Evolutionary conservation across 768 basidiomycete genomes (phyloP).

Genomic region (Boletus rubropictus): DNA sequence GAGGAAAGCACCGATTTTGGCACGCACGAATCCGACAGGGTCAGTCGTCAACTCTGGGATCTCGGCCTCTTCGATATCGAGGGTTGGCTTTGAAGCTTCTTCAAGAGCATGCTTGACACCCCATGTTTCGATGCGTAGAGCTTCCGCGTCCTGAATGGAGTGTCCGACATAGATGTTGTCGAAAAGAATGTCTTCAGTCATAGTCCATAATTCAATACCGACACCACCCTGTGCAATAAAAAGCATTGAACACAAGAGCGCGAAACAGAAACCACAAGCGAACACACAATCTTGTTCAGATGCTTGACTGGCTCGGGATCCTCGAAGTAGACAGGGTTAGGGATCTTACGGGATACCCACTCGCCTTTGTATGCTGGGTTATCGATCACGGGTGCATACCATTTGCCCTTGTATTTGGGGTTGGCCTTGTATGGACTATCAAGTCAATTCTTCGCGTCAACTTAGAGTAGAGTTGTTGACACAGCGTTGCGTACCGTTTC

Average conservation of each 20-base stretch:
- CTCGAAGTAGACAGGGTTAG: slow-evolving; percentile 89
- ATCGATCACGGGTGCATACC: slow-evolving; percentile 90
- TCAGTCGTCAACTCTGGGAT: slow-evolving; percentile 57
- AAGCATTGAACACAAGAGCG: neutral
- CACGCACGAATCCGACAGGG: slow-evolving; percentile 75
- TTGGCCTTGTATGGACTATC: slow-evolving; percentile 79
- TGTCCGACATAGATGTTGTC: slow-evolving; percentile 93
- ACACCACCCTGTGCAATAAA: slow-evolving; percentile 65
- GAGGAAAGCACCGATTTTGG: slow-evolving; percentile 74
- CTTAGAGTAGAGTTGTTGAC: neutral
- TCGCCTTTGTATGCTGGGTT: slow-evolving; percentile 97
- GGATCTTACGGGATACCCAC: slow-evolving; percentile 88
- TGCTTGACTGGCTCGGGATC: slow-evolving; percentile 76
- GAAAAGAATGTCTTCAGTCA: slow-evolving; percentile 94
- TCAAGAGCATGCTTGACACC: slow-evolving; percentile 85
- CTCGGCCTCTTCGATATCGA: slow-evolving; percentile 43
- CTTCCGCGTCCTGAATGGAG: slow-evolving; percentile 79
- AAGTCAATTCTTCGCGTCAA: neutral
- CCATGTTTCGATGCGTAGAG: slow-evolving; percentile 83
- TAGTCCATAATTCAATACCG: slow-evolving; percentile 99
- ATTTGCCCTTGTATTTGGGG: slow-evolving; percentile 96
- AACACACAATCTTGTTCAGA: slow-evolving; percentile 77
- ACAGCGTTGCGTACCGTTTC: slow-evolving; percentile 50
- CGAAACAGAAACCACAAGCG: too few relatives aligned
- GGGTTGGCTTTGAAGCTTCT: slow-evolving; percentile 41